These are phyloP conservation scores for Colletotrichum sp. DNA, from an alignment of 2,329 filamentous ascomycete species.

Conservation along the genomic window DNA sequence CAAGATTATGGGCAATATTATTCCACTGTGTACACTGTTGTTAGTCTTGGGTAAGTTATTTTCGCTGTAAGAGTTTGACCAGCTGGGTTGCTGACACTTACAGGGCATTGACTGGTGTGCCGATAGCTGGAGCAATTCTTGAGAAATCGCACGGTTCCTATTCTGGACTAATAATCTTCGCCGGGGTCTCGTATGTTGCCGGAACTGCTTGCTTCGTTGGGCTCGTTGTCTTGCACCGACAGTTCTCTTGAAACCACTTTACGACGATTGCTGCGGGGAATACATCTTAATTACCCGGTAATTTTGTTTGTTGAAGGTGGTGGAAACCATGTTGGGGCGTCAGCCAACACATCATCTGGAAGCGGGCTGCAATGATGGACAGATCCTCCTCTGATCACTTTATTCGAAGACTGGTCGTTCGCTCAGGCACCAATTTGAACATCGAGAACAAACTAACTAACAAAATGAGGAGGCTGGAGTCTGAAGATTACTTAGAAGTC, in stretches of 20 bases:
- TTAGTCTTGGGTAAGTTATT: not conserved
- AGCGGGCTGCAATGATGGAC: not conserved
- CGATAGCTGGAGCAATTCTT: not conserved
- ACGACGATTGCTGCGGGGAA: not conserved
- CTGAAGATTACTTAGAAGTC: not conserved
- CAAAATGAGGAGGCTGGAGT: not conserved
- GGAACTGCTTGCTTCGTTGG: not conserved
- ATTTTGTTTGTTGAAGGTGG: rapidly evolving
- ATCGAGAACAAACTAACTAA: not conserved
- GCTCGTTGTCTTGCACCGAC: not conserved
- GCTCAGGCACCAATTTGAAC: not conserved
- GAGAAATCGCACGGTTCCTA: not conserved
- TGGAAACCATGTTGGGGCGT: not conserved
- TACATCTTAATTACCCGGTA: not conserved
- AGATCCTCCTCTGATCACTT: too few species aligned
- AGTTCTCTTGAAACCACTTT: not conserved
- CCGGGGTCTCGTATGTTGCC: not conserved
- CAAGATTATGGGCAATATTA: not conserved
- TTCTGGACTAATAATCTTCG: not conserved
- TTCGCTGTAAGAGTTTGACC: rapidly evolving
- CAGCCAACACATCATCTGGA: not conserved
- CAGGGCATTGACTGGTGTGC: not conserved
- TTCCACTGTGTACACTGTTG: not conserved
- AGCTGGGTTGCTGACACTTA: too few species aligned
- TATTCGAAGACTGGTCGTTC: not conserved